Conservation (phyloP, 2,329 filamentous ascomycete genomes). For the Hymenoscyphus linearis region DNA sequence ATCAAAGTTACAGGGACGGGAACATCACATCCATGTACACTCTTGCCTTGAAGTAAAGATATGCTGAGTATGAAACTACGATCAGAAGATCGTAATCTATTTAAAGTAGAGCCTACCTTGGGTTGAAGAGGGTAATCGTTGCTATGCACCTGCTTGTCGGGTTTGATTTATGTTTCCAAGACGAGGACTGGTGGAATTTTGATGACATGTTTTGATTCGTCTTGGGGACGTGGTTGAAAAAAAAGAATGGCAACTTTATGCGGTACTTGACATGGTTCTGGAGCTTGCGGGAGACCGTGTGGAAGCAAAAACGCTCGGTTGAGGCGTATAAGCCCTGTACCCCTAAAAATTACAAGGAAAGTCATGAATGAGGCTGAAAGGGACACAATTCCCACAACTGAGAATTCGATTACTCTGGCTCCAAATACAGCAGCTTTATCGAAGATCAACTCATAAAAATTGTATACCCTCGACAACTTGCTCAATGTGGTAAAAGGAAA, state of each 20-base stretch:
- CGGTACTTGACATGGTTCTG: background rate
- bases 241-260: background rate
- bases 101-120: background rate
- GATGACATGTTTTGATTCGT: background rate
- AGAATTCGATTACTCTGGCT: background rate
- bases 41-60: constrained; percentile 2
- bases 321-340: background rate
- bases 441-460: background rate
- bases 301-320: background rate
- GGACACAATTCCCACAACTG: background rate
- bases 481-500: background rate
- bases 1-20: background rate
- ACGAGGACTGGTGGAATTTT: background rate
- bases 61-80: constrained; percentile 3
- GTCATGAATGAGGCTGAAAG: background rate
- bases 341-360: background rate
- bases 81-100: constrained; percentile 2
- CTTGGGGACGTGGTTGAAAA: background rate
- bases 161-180: background rate
- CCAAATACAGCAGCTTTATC: background rate
- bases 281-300: background rate
- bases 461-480: background rate
- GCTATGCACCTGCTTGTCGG: background rate
- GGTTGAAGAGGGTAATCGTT: background rate
- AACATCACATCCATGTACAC: background rate